These are phyloP conservation scores for Geotrichum europaeum DNA, from an alignment of 1,139 yeast species.

Conservation along the genomic window DNA sequence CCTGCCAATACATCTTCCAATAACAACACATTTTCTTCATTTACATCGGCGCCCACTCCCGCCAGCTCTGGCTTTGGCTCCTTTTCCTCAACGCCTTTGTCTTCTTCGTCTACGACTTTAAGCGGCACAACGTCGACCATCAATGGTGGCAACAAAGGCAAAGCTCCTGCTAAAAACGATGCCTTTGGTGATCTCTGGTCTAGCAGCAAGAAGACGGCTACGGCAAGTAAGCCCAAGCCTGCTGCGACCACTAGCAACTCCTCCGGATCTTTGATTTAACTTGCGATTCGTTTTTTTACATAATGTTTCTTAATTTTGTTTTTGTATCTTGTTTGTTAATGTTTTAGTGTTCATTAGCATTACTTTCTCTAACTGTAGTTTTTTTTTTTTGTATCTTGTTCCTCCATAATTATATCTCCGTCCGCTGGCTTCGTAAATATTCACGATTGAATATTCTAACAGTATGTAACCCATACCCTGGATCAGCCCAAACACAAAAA, in stretches of 20 bases:
- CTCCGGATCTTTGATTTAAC: constrained; percentile 23
- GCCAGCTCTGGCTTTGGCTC: constrained; percentile 21
- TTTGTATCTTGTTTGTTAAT: neutral
- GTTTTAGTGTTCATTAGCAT: neutral
- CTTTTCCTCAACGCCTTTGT: constrained; percentile 19
- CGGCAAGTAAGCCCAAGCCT: constrained; percentile 39
- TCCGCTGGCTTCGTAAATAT: too few relatives aligned
- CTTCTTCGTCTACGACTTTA: constrained; percentile 18
- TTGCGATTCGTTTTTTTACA: neutral
- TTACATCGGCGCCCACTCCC: constrained; percentile 23
- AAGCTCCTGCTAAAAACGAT: constrained; percentile 44
- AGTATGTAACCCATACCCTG: neutral
- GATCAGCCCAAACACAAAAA: neutral
- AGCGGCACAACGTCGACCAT: constrained; percentile 36
- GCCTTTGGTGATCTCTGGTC: constrained; percentile 81
- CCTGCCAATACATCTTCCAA: constrained; percentile 18
- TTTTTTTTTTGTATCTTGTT: neutral
- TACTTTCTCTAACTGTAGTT: neutral
- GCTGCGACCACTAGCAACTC: constrained; percentile 16
- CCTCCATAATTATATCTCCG: too few relatives aligned
- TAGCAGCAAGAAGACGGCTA: constrained; percentile 19
- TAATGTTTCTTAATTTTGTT: neutral
- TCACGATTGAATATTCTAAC: neutral
- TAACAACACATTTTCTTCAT: constrained; percentile 20
- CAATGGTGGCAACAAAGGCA: constrained; percentile 37